These are phyloP conservation scores for Potentilla sterilis DNA, from an alignment of 306 rosid species.

Conservation along the genomic window DNA sequence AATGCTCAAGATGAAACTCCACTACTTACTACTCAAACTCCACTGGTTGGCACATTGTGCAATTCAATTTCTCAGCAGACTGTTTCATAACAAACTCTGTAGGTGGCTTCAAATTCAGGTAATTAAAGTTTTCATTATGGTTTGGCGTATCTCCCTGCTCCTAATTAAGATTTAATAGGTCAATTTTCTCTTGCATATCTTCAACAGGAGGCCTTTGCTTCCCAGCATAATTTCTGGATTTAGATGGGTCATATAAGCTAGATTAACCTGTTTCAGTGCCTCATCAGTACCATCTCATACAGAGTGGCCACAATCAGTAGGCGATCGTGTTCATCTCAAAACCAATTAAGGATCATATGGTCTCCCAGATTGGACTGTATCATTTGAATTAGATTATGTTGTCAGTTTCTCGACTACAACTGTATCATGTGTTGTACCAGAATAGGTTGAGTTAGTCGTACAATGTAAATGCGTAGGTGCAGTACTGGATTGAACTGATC, in stretches of 20 bases:
- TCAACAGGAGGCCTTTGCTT: background rate
- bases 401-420: background rate
- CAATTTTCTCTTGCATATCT: background rate
- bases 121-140: background rate
- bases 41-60: background rate
- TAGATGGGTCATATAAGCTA: background rate
- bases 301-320: background rate
- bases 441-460: background rate
- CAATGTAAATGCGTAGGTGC: background rate
- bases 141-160: background rate
- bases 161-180: background rate
- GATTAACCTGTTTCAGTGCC: background rate
- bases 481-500: background rate
- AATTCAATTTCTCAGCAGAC: background rate
- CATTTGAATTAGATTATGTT: background rate
- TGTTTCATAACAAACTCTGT: background rate
- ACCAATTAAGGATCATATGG: background rate
- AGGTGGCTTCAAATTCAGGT: constrained; percentile 7
- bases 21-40: background rate
- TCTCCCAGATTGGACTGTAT: background rate
- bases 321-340: background rate
- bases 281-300: background rate
- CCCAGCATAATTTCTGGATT: background rate
- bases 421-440: background rate
- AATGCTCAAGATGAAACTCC: background rate